Conservation (phyloP, 164 flowering plant species). For the Stephania japonica region DNA sequence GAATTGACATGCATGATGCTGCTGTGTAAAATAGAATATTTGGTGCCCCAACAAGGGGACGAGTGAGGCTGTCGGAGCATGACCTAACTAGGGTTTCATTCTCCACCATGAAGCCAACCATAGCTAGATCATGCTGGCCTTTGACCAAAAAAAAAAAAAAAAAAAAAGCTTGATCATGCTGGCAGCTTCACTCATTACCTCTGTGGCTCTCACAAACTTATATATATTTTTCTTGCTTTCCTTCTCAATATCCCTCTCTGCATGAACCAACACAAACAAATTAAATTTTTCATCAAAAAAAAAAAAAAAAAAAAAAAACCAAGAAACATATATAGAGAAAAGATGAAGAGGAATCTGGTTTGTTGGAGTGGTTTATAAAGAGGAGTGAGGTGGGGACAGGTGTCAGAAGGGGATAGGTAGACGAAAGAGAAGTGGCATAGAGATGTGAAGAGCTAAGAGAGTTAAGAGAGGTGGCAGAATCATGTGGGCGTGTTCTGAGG, state of each 20-base stretch:
- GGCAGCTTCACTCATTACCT: conserved; percentile 93
- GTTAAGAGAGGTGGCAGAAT: neutral
- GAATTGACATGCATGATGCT: neutral
- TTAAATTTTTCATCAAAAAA: neutral
- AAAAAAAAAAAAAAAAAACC: neutral
- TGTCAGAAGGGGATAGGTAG: neutral
- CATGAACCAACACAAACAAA: neutral
- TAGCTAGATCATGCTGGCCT: conserved; percentile 48
- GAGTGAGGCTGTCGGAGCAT: conserved; percentile 90
- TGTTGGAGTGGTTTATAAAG: neutral
- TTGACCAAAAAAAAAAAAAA: too few species aligned
- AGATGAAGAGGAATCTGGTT: neutral
- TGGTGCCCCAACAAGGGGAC: conserved; percentile 48
- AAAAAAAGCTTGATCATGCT: conserved; percentile 81
- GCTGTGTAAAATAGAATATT: neutral
- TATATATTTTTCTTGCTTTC: neutral
- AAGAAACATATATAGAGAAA: neutral
- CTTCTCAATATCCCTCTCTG: neutral
- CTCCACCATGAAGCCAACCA: neutral
- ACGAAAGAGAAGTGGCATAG: neutral
- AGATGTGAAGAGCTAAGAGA: neutral
- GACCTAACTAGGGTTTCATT: conserved; percentile 56
- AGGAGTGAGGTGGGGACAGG: neutral
- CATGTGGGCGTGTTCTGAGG: neutral
- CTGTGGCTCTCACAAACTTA: conserved; percentile 10